Evolutionary conservation across 306 rosid genomes (phyloP).

Genomic region (Morella rubra): DNA sequence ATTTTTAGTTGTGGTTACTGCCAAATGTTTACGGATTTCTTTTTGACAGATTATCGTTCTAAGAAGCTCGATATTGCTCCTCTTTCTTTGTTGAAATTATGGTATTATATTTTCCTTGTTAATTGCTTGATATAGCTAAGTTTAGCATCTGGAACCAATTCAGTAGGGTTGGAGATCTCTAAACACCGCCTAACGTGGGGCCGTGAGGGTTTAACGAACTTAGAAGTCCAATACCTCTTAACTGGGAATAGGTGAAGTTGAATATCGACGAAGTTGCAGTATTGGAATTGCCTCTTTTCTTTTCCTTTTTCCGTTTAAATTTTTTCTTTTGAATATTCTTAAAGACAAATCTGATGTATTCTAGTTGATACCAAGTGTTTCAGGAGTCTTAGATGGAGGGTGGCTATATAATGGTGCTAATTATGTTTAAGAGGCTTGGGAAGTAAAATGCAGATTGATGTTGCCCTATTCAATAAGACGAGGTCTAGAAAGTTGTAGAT

Average conservation of each 20-base stretch:
- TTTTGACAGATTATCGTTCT: background rate
- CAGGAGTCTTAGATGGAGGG: background rate
- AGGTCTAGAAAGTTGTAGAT: background rate
- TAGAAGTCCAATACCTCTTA: background rate
- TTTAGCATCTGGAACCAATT: background rate
- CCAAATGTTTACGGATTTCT: background rate
- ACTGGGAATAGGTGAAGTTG: background rate
- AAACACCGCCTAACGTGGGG: background rate
- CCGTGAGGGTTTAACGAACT: background rate
- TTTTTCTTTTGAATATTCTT: background rate
- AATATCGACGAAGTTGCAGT: background rate
- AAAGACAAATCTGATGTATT: background rate
- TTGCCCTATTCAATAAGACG: background rate
- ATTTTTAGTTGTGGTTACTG: background rate
- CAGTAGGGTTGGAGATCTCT: background rate
- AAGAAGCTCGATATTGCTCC: background rate
- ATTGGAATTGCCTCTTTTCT: background rate
- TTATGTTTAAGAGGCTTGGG: background rate
- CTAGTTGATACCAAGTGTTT: background rate
- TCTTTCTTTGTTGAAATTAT: background rate
- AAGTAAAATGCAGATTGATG: background rate
- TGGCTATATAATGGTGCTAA: background rate
- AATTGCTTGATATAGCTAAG: background rate
- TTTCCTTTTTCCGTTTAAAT: background rate
- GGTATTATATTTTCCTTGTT: background rate